A percentile compares a stretch with the other conserved stretches of the same genome.
Conservation (phyloP, 768 basidiomycete genomes). For the Calocybe indica region DNA sequence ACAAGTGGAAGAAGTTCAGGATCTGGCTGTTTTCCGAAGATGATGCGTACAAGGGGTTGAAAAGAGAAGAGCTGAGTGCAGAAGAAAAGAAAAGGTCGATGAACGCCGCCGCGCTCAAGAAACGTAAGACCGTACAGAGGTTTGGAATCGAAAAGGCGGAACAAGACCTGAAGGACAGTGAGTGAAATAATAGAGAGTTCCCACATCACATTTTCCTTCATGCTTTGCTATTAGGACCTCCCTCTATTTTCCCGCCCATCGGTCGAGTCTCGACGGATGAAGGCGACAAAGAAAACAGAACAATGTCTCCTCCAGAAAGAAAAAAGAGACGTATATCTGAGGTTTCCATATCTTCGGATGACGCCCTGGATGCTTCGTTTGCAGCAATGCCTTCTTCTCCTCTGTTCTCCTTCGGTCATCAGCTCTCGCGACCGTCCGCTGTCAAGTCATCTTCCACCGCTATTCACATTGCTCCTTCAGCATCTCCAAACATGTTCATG, state of each 20-base stretch:
- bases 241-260: conserved; percentile 13
- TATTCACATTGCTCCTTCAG: conserved; percentile 8
- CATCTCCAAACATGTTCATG: conserved; percentile 17
- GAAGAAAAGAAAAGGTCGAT: conserved; percentile 21
- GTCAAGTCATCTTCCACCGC: conserved; percentile 1
- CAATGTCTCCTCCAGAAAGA: conserved; percentile 7
- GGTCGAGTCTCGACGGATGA: conserved; percentile 12
- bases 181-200: neutral
- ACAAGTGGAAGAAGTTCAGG: conserved; percentile 43
- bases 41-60: conserved; percentile 19
- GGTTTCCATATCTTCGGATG: neutral
- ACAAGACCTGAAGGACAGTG: neutral
- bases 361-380: neutral
- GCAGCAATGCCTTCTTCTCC: conserved; percentile 2
- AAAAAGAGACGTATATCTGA: conserved; percentile 7
- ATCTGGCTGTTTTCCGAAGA: conserved; percentile 34
- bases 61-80: conserved; percentile 17
- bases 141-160: neutral
- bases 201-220: neutral
- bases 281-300: conserved; percentile 20
- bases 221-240: neutral
- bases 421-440: neutral
- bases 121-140: conserved; percentile 8
- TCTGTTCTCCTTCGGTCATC: conserved; percentile 8
- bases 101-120: conserved; percentile 13